A percentile compares a stretch with the other conserved stretches of the same genome.
These are phyloP conservation scores for Paecilomyces sp. DNA, from an alignment of 2,329 filamentous ascomycete species.

Conservation along the genomic window DNA sequence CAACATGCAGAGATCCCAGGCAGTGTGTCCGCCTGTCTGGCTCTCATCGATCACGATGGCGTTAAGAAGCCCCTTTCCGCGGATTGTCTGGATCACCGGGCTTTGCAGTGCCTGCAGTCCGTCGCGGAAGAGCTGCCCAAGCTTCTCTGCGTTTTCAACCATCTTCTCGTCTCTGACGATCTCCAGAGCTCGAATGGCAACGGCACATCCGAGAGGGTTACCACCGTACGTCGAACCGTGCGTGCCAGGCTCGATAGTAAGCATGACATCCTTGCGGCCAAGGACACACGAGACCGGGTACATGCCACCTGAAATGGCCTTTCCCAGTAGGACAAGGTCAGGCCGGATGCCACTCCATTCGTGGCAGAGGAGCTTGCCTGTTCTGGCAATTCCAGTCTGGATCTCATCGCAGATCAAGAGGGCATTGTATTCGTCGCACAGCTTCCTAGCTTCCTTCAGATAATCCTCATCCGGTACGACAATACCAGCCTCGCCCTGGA, in stretches of 20 bases:
- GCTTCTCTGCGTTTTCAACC: constrained; percentile 69
- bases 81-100: constrained; percentile 72
- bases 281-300: constrained; percentile 97
- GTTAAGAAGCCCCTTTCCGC: constrained; percentile 91
- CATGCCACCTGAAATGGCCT: constrained; percentile 97
- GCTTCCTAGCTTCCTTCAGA: constrained; percentile 66
- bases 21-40: constrained; percentile 74
- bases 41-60: constrained; percentile 92
- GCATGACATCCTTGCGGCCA: constrained; percentile 82
- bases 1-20: constrained; percentile 94
- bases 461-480: constrained; percentile 91
- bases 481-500: constrained; percentile 95
- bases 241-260: constrained; percentile 90
- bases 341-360: constrained; percentile 95
- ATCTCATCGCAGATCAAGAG: constrained; percentile 98
- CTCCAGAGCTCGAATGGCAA: constrained; percentile 91
- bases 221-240: constrained; percentile 98
- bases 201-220: constrained; percentile 90
- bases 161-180: constrained; percentile 88
- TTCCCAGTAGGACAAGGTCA: constrained; percentile 88
- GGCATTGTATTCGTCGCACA: constrained; percentile 93
- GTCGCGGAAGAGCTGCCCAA: constrained; percentile 78
- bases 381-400: constrained; percentile 93
- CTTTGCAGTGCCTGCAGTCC: constrained; percentile 68
- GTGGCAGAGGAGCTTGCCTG: constrained; percentile 86